phyloP scores from a whole-genome alignment of 169 alveolate species.

The Cryptosporidium ryanae region DNA sequence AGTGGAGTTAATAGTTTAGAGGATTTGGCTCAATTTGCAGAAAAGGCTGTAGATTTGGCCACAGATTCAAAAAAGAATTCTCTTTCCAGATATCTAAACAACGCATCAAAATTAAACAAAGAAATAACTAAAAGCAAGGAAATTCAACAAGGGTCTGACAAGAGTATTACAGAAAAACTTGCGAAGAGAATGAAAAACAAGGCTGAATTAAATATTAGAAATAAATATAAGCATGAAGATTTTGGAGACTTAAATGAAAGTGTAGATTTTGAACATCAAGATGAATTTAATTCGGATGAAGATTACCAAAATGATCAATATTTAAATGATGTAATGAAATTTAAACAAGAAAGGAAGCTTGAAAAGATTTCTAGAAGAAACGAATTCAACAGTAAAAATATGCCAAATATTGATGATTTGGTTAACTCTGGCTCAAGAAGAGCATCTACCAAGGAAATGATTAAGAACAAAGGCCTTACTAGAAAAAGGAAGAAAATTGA shows the following conservation, averaged over 20 bases:
- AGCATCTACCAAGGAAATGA: constrained; percentile 82
- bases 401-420: constrained; percentile 70
- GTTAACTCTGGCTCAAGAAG: constrained; percentile 62
- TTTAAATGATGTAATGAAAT: constrained; percentile 74
- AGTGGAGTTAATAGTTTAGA: constrained; percentile 64
- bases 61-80: constrained; percentile 48
- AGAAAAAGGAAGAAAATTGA: constrained; percentile 92
- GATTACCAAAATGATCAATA: constrained; percentile 52
- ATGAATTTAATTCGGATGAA: neutral
- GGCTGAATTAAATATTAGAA: constrained; percentile 11
- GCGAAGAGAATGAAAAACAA: constrained; percentile 33
- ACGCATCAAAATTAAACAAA: constrained; percentile 26
- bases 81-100: constrained; percentile 35
- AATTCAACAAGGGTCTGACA: constrained; percentile 47
- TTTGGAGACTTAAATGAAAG: constrained; percentile 35
- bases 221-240: constrained; percentile 64
- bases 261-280: neutral
- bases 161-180: constrained; percentile 60
- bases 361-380: constrained; percentile 77
- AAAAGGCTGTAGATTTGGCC: constrained; percentile 61
- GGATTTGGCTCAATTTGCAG: constrained; percentile 73
- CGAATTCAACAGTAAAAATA: constrained; percentile 74
- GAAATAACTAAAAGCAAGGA: constrained; percentile 20
- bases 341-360: constrained; percentile 77
- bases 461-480: constrained; percentile 90